Evolutionary conservation across 2,329 filamentous ascomycete genomes (phyloP).

Genomic region (Dothistroma pini): DNA sequence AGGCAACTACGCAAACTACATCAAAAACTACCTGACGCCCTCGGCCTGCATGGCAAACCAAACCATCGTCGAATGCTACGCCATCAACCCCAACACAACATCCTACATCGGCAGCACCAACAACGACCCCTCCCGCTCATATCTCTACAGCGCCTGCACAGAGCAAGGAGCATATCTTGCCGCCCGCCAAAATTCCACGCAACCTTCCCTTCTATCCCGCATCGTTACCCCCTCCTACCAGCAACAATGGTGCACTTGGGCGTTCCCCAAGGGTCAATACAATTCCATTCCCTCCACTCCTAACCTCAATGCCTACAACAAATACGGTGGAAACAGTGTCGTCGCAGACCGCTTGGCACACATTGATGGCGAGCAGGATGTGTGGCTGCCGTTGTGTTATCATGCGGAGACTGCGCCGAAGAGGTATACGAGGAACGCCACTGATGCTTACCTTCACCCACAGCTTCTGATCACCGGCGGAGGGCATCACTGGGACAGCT

Average conservation of each 20-base stretch:
- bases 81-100: constrained; percentile 38
- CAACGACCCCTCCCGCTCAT: constrained; percentile 44
- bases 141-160: constrained; percentile 48
- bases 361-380: constrained; percentile 52
- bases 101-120: constrained; percentile 45
- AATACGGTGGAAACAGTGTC: constrained; percentile 48
- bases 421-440: constrained; percentile 13
- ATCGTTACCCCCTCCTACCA: constrained; percentile 50
- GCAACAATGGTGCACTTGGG: constrained; percentile 55
- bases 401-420: constrained; percentile 44
- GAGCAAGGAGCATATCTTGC: constrained; percentile 50
- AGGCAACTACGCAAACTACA: constrained; percentile 52
- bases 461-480: constrained; percentile 50
- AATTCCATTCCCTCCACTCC: constrained; percentile 46
- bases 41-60: constrained; percentile 42
- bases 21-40: constrained; percentile 46
- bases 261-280: constrained; percentile 47
- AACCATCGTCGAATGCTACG: constrained; percentile 46
- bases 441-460: constrained; percentile 43
- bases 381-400: constrained; percentile 53
- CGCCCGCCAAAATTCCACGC: constrained; percentile 39
- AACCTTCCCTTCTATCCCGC: constrained; percentile 47
- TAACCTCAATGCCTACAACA: constrained; percentile 42
- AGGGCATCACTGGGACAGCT: constrained; percentile 45
- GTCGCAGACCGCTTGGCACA: constrained; percentile 48